phyloP scores from a whole-genome alignment of 163 green algal genomes.

The Scenedesmus sp. region DNA sequence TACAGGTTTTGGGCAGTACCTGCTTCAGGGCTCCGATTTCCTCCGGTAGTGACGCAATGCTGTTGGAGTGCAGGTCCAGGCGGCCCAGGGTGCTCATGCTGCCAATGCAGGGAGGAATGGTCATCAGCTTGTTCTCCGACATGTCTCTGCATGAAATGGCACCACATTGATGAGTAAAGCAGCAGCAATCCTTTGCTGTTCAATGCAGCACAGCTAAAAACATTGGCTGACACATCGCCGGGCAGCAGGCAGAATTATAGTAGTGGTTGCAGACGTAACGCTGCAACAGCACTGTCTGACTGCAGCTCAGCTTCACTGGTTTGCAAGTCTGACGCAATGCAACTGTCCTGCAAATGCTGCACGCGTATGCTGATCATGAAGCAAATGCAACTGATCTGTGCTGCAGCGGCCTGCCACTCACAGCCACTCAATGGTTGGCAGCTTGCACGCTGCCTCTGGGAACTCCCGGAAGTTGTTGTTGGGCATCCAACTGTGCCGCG shows the following conservation, averaged over 20 bases:
- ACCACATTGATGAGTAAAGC: background rate
- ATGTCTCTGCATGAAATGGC: constrained; percentile 53
- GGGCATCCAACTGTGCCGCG: constrained; percentile 57
- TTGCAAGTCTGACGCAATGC: no score
- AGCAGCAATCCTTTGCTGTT: no score
- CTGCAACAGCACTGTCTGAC: no score
- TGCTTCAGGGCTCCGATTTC: constrained; percentile 27
- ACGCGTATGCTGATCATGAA: no score
- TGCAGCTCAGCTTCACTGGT: no score
- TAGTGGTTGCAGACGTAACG: no score
- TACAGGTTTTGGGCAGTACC: background rate
- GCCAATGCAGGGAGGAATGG: constrained; percentile 59
- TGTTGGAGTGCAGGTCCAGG: constrained; percentile 75
- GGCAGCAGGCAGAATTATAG: no score
- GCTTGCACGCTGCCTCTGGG: constrained; percentile 46
- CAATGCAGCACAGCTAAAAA: no score
- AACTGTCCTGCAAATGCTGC: no score
- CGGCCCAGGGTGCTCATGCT: constrained; percentile 59
- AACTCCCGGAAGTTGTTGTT: constrained; percentile 58
- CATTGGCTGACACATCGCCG: no score
- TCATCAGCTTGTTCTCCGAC: constrained; percentile 61
- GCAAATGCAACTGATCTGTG: background rate
- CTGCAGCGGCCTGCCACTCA: constrained; percentile 46
- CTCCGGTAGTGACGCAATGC: constrained; percentile 28
- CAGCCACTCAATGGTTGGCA: constrained; percentile 63